Conservation (phyloP, 306 rosid species). For the Quercus engelmannii region DNA sequence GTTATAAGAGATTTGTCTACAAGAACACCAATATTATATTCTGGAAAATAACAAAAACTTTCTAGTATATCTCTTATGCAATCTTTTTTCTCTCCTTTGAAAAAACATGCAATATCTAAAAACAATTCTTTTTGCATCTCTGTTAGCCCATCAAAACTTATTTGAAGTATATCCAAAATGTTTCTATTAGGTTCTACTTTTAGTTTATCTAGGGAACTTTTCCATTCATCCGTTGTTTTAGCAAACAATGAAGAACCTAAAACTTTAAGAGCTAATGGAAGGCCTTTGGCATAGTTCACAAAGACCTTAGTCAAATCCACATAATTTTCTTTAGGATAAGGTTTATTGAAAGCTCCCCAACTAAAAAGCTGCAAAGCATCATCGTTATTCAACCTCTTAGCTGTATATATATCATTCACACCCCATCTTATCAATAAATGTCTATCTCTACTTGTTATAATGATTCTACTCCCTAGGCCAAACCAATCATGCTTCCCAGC, state of each 20-base stretch:
- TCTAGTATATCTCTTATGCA: background rate
- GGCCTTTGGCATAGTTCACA: background rate
- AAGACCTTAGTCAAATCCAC: background rate
- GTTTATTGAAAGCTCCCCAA: background rate
- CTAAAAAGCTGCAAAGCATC: background rate
- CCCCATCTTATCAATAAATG: background rate
- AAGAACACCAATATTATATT: background rate
- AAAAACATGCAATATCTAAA: background rate
- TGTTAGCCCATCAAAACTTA: background rate
- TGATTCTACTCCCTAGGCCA: too few species aligned
- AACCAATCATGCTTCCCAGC: too few species aligned
- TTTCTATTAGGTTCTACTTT: background rate
- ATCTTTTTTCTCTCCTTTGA: background rate
- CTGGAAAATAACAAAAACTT: background rate
- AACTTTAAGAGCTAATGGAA: too few species aligned
- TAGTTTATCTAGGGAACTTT: background rate
- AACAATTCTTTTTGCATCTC: background rate
- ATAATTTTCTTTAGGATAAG: background rate
- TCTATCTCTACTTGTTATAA: background rate
- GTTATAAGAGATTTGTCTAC: background rate
- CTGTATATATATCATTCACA: background rate
- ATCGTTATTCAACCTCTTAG: background rate
- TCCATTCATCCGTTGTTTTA: background rate
- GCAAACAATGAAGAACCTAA: background rate
- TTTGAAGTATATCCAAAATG: background rate